Evolutionary conservation across 225 moss, liverwort and hornwort species (phyloP), one percentile per base, ranked within the genome.

Genomic region (Physcomitrellopsis africana): DNA sequence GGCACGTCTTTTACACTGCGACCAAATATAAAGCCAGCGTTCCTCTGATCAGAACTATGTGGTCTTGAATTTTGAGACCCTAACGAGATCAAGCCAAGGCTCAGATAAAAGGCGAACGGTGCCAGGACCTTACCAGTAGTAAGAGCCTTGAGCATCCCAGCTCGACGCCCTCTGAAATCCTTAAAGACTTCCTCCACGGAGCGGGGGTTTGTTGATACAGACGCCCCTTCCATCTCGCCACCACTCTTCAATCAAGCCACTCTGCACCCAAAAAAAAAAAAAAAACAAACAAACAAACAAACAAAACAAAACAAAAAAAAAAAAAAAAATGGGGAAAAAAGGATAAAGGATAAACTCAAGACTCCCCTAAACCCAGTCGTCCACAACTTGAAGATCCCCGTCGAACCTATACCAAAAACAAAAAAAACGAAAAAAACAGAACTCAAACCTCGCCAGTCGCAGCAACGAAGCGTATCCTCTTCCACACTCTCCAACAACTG

Each of bases 141-240:
- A 23, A 82, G 78, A 23, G 78, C 82, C 78, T 75, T 82, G 47
- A 82, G 74, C 78, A 82, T 79, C 65, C 82, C 82, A 20, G 78
- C 59, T 32, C 82, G 78, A 15, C 78, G 82, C 29, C 78, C 82
- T 11, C 65, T 22, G 70, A 65, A 82, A 59, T 82, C 82, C 74
- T 75, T 79, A 45, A 75, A 82, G 10, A 82, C 82, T n/a, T 82
- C 82, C 12, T 82, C 82, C 63, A 82, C 78, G 16, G 78, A 78
- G 24, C 82, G 74, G 9, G 82, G 82, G 70, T 82, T 82, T 29
- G 65, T 70, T 9, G 82, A 70, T 69, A 82, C 65, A 27, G 82
- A 78, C 58, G 78, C 78, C 59, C 82, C 82, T 66, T 82, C 82
- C 82, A 82, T 82, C 41, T 27, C 58, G 57, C 49, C 68, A 69